A percentile compares a stretch with the other conserved stretches of the same genome.
Evolutionary conservation across 2,329 filamentous ascomycete genomes (phyloP).

Genomic region (Rachicladosporium sp.): DNA sequence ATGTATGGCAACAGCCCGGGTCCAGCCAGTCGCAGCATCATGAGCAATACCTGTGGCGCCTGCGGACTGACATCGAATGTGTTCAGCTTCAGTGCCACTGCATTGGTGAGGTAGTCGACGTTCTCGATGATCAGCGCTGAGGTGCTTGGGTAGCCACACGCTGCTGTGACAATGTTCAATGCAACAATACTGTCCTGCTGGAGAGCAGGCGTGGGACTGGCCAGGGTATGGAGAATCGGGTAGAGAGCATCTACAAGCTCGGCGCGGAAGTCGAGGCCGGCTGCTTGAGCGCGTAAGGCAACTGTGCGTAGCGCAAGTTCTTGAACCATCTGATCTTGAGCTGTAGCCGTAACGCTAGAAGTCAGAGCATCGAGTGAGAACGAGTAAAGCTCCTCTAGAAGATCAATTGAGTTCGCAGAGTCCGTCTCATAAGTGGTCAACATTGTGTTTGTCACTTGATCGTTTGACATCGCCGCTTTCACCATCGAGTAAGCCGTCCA

Average conservation of each 20-base stretch:
- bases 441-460: too few species aligned
- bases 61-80: constrained; percentile 86
- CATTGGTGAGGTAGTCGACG: constrained; percentile 92
- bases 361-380: constrained; percentile 43
- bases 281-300: constrained; percentile 58
- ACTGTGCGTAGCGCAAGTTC: constrained; percentile 64
- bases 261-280: constrained; percentile 57
- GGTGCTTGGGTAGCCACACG: constrained; percentile 63
- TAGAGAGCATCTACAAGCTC: constrained; percentile 89
- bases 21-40: constrained; percentile 88
- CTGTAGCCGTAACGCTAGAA: too few species aligned
- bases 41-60: constrained; percentile 75
- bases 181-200: constrained; percentile 73
- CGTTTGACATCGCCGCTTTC: too few species aligned
- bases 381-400: constrained; percentile 53
- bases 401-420: constrained; percentile 4
- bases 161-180: constrained; percentile 63
- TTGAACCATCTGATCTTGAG: too few species aligned
- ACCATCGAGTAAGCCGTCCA: constrained; percentile 55
- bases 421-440: background rate
- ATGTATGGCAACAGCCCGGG: constrained; percentile 72
- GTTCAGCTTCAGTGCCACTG: constrained; percentile 77
- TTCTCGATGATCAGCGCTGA: constrained; percentile 77
- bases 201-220: constrained; percentile 54
- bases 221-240: constrained; percentile 78